Percentiles rank a stretch among this genome's conserved stretches.
Evolutionary conservation across 441 rosid species (phyloP).

Genomic region (California macrophylla): DNA sequence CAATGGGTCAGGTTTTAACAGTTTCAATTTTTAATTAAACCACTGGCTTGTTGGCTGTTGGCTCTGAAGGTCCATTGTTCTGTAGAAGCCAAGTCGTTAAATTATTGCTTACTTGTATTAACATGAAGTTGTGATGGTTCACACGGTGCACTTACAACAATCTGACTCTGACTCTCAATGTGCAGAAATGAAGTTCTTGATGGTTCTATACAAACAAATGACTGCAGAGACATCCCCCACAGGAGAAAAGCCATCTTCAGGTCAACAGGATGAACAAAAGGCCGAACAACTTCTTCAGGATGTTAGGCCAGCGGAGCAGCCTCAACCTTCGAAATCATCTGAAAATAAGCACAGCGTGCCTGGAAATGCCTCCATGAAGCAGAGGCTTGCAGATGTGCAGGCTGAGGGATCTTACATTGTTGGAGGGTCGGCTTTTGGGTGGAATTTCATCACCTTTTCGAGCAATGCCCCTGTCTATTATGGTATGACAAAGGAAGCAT

Average conservation of each 20-base stretch:
- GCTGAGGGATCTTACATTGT: constrained; percentile 28
- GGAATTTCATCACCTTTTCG: constrained; percentile 63
- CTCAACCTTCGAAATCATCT: constrained; percentile 20
- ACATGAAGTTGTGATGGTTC: too few species aligned
- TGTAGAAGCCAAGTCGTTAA: too few species aligned
- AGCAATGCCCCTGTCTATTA: constrained; percentile 42
- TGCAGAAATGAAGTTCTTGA: constrained; percentile 54
- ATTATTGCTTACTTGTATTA: too few species aligned
- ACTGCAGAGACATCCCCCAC: constrained; percentile 28
- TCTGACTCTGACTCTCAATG: constrained; percentile 15
- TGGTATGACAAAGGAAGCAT: constrained; percentile 63
- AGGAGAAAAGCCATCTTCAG: constrained; percentile 23
- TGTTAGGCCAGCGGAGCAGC: background rate
- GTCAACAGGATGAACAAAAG: constrained; percentile 25
- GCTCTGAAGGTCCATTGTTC: too few species aligned
- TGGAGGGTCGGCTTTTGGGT: constrained; percentile 82
- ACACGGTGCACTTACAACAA: too few species aligned
- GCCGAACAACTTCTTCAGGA: constrained; percentile 20
- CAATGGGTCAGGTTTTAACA: too few species aligned
- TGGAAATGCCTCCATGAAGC: constrained; percentile 22
- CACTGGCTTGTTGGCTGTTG: too few species aligned
- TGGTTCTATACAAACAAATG: constrained; percentile 49
- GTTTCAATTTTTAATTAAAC: too few species aligned
- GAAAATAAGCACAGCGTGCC: constrained; percentile 20
- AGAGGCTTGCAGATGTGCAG: constrained; percentile 20